A percentile compares a stretch with the other conserved stretches of the same genome.
phyloP scores from a whole-genome alignment of 805 yeast species.

The Metschnikowia gruessii region DNA sequence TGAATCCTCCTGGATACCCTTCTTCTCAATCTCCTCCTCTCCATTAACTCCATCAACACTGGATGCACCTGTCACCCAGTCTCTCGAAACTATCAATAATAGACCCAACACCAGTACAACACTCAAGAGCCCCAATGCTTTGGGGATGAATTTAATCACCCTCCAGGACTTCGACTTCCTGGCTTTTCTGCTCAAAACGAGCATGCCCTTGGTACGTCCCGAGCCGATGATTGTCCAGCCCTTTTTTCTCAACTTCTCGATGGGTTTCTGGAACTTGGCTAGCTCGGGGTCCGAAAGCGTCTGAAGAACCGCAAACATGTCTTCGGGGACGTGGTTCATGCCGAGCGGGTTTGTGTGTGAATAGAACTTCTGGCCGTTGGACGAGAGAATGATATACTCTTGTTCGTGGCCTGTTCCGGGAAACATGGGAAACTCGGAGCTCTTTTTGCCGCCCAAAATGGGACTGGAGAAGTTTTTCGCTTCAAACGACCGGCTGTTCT shows the following conservation, averaged over 20 bases:
- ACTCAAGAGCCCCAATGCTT: too few relatives aligned
- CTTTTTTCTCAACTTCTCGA: constrained; percentile 42
- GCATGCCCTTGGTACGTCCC: constrained; percentile 24
- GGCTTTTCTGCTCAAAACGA: constrained; percentile 15
- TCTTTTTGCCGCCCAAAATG: constrained; percentile 18
- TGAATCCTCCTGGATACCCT: background rate
- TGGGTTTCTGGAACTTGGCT: constrained; percentile 29
- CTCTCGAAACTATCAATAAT: too few relatives aligned
- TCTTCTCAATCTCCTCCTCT: too few relatives aligned
- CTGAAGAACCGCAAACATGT: constrained; percentile 40
- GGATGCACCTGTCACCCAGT: too few relatives aligned
- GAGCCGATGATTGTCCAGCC: constrained; percentile 59
- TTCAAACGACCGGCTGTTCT: constrained; percentile 40
- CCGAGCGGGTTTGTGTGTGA: constrained; percentile 42
- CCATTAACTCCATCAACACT: too few relatives aligned
- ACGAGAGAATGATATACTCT: constrained; percentile 31
- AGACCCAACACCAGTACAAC: too few relatives aligned
- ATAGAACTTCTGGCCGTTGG: constrained; percentile 34
- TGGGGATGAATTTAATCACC: constrained; percentile 7
- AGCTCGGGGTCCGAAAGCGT: constrained; percentile 36
- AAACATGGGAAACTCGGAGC: constrained; percentile 17
- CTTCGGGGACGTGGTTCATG: constrained; percentile 33
- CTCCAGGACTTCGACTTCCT: constrained; percentile 13
- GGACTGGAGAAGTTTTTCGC: constrained; percentile 48
- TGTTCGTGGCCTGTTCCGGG: constrained; percentile 15